Base-by-base conservation (phyloP, 441 rosid species). In the Theobroma grandiflorum region DNA sequence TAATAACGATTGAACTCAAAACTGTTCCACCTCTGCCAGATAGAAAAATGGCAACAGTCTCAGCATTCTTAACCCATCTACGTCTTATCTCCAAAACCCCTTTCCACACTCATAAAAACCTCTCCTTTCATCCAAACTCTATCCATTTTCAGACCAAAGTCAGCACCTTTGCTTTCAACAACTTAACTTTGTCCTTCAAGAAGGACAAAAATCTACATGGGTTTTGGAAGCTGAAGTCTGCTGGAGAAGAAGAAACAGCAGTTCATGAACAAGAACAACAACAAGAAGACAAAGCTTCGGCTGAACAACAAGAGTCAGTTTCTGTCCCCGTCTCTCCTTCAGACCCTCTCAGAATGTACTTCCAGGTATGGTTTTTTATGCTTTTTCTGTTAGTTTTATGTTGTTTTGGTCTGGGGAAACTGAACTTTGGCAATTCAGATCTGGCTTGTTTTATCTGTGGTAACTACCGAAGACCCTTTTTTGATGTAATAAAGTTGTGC, bases 251-350 rank as follows among this genome's bases (percentile, higher is more conserved):
- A 58, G 89, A 84, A 65, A 82, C 85, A 75, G 81, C 78, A 37
- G 47, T 85, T 67, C 83, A 88, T 15, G 92, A 83, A 72, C 84
- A 79, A 62, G 74, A 72, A 33, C 77, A 74, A 55, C 82, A 75
- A 52, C 72, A 69, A 33, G 61, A 55, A 71, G 78, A 75, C 63
- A 83, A 63, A 31, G 85, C 55, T 78, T 40, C 52, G 78, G 61
- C 61, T 49, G 80, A 38, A 63, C 91, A 81, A 57, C 93, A 91
- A 74, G 94, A 86, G 82, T 80, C 92, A 14, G 97, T 92, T 75
- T 88, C 94, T 64, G 93, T 93, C 38, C 93, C 98, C 69, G 96
- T 96, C 79, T 95, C 99, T 79, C 89, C 99, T 85, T 90, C 98
- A n/a, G 98, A 93, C 85, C 88, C 85, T 79, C 97, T 96, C 83